A percentile compares a stretch with the other conserved stretches of the same genome.
Evolutionary conservation across 306 rosid species (phyloP).

Genomic region (Prunus armeniaca): DNA sequence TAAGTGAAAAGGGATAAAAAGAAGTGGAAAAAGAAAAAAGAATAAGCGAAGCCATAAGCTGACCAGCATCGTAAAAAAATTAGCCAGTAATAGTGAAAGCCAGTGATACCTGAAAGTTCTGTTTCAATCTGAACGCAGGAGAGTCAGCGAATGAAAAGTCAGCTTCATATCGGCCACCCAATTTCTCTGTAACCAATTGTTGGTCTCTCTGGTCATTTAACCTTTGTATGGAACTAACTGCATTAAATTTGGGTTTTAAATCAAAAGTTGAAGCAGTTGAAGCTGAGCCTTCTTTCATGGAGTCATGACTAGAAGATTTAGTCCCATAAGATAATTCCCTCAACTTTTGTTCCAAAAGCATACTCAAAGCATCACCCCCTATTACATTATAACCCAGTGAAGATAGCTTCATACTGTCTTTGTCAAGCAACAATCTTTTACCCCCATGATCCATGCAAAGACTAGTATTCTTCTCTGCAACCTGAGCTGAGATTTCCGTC

Average conservation of each 20-base stretch:
- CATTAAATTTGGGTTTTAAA: conserved; percentile 26
- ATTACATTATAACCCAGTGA: conserved; percentile 70
- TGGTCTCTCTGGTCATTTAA: conserved; percentile 45
- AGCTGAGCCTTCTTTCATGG: conserved; percentile 43
- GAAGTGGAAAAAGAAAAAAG: background rate
- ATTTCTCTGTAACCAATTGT: conserved; percentile 29
- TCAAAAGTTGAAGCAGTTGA: conserved; percentile 37
- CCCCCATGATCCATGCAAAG: conserved; percentile 51
- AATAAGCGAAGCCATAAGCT: background rate
- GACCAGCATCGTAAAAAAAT: background rate
- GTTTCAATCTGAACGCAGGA: conserved; percentile 44
- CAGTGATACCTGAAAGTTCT: conserved; percentile 56
- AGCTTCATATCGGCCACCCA: conserved; percentile 31
- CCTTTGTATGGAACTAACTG: conserved; percentile 27
- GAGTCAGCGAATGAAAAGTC: conserved; percentile 45
- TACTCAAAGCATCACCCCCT: conserved; percentile 77
- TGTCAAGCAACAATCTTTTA: conserved; percentile 53
- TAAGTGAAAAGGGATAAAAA: background rate
- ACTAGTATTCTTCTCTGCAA: conserved; percentile 30
- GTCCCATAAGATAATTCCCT: conserved; percentile 61
- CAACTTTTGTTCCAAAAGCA: conserved; percentile 85
- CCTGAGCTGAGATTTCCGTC: conserved; percentile 49
- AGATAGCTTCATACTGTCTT: conserved; percentile 52
- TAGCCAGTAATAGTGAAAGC: conserved; percentile 7
- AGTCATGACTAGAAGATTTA: conserved; percentile 40